Evolutionary conservation across 208 protist species (phyloP).

Genomic region (Crithidia brevicula): DNA sequence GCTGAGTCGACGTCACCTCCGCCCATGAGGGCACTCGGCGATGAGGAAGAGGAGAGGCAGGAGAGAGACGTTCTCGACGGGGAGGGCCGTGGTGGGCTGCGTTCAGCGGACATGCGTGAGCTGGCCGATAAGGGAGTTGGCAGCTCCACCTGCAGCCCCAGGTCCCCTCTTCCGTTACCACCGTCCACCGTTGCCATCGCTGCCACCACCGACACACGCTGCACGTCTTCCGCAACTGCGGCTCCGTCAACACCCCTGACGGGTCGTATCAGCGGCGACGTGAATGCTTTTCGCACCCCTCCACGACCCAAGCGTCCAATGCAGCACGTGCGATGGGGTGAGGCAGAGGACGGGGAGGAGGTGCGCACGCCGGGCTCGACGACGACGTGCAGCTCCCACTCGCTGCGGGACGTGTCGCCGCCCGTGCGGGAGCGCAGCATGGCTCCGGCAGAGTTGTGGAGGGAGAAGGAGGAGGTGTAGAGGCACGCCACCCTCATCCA

Average conservation of each 20-base stretch:
- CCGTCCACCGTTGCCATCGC: background rate
- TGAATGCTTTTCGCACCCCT: background rate
- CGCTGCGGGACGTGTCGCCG: slow-evolving; percentile 44
- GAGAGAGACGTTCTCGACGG: no score
- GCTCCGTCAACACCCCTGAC: background rate
- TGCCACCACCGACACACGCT: background rate
- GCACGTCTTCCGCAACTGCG: slow-evolving; percentile 9
- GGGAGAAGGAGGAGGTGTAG: slow-evolving; percentile 12
- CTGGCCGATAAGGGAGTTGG: no score
- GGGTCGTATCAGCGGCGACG: slow-evolving; percentile 4
- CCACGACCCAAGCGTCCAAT: slow-evolving; percentile 2
- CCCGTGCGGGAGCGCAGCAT: slow-evolving; percentile 59
- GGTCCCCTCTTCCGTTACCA: background rate
- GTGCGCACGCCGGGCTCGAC: slow-evolving; percentile 16
- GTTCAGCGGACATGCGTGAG: no score
- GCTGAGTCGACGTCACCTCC: background rate
- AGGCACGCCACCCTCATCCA: no score
- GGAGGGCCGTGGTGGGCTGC: no score
- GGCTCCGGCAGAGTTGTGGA: slow-evolving; percentile 44
- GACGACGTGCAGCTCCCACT: slow-evolving; percentile 17
- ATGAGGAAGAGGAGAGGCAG: background rate
- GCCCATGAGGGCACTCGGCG: background rate
- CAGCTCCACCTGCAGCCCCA: slow-evolving; percentile 7
- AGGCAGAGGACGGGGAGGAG: slow-evolving; percentile 21
- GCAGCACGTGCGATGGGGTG: slow-evolving; percentile 23